These are phyloP conservation scores for Saturnispora saitoi DNA, from an alignment of 805 yeast species.

Conservation along the genomic window DNA sequence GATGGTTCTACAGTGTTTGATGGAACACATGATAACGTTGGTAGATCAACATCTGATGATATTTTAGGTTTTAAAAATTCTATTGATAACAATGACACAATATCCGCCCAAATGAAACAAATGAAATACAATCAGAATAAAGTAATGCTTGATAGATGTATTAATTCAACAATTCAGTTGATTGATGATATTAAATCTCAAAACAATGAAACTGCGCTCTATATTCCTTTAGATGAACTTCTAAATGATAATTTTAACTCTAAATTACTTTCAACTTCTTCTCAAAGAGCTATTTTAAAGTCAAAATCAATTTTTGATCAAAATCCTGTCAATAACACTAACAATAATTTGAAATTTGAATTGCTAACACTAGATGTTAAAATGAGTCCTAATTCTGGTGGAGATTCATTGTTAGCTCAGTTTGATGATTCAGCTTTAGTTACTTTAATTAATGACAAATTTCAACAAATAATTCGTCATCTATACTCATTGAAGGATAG, in stretches of 20 bases:
- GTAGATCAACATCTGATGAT: neutral
- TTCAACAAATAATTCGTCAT: conserved; percentile 58
- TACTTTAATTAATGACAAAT: conserved; percentile 58
- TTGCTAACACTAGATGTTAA: conserved; percentile 57
- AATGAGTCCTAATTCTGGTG: conserved; percentile 34
- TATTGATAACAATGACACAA: neutral
- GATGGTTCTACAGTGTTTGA: conserved; percentile 25
- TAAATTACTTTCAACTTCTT: conserved; percentile 39
- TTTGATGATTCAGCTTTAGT: conserved; percentile 66
- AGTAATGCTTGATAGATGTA: conserved; percentile 52
- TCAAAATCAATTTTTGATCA: conserved; percentile 27
- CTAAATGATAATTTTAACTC: conserved; percentile 16
- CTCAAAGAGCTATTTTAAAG: conserved; percentile 45
- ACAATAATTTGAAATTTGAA: conserved; percentile 35
- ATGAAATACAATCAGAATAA: conserved; percentile 69
- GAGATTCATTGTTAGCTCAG: conserved; percentile 38
- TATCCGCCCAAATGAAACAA: conserved; percentile 32
- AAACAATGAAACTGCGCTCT: conserved; percentile 52
- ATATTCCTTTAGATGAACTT: conserved; percentile 41
- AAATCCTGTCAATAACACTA: neutral
- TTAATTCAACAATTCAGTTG: conserved; percentile 43
- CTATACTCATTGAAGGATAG: conserved; percentile 66
- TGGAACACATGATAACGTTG: conserved; percentile 14
- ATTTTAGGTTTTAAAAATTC: neutral
- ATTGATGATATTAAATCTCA: conserved; percentile 45